Percentiles rank a stretch among this genome's conserved stretches.
Evolutionary conservation across 2,329 filamentous ascomycete species (phyloP).

Genomic region (Pseudocercospora vitis): DNA sequence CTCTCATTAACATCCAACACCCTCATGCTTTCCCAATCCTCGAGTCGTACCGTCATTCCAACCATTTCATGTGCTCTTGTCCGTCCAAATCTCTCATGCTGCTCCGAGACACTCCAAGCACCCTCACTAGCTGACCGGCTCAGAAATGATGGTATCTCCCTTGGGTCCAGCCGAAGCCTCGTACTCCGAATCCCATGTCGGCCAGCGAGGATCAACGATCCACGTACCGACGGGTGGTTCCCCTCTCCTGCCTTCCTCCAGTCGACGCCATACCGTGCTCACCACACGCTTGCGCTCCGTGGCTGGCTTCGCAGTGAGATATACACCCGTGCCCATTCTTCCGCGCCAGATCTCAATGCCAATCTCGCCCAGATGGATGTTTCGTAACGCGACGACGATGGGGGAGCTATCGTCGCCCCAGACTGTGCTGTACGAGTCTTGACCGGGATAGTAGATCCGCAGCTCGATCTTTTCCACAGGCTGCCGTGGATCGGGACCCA

Average conservation of each 20-base stretch:
- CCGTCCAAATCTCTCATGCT: no score
- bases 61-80: no score
- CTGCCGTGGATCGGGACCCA: slow-evolving; percentile 31
- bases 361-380: slow-evolving; percentile 42
- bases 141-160: slow-evolving; percentile 15
- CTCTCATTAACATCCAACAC: no score
- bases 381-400: slow-evolving; percentile 40
- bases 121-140: no score
- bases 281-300: slow-evolving; percentile 28
- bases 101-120: no score
- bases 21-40: no score
- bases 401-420: slow-evolving; percentile 44
- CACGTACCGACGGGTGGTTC: slow-evolving; percentile 34
- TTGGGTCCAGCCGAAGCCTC: slow-evolving; percentile 12
- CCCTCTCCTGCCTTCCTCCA: slow-evolving; percentile 32
- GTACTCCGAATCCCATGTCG: slow-evolving; percentile 26
- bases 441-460: slow-evolving; percentile 44
- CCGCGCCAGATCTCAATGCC: slow-evolving; percentile 39
- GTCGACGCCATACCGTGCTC: slow-evolving; percentile 36
- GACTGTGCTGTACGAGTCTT: slow-evolving; percentile 40
- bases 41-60: no score
- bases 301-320: slow-evolving; percentile 27
- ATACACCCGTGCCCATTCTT: slow-evolving; percentile 36
- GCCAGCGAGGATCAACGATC: slow-evolving; percentile 37
- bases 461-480: slow-evolving; percentile 39